Conservation (phyloP, 2,329 filamentous ascomycete species). For the Colletotrichum incanum region DNA sequence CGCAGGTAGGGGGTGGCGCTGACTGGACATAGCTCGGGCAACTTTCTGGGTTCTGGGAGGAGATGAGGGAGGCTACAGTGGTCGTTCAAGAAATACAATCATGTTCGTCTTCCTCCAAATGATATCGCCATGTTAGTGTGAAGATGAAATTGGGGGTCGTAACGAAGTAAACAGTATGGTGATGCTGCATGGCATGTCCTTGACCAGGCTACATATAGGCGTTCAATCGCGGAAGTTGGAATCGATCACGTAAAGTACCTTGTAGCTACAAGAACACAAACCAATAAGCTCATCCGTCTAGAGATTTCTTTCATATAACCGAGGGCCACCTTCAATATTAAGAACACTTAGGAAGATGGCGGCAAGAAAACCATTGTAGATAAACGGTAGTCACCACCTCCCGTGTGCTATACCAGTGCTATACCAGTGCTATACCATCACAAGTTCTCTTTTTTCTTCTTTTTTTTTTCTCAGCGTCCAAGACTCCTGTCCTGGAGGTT, state of each 20-base stretch:
- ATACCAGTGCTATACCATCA: background rate
- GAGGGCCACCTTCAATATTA: background rate
- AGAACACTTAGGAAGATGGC: background rate
- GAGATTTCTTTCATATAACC: background rate
- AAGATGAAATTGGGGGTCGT: background rate
- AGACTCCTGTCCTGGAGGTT: background rate
- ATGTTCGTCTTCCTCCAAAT: background rate
- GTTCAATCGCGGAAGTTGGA: background rate
- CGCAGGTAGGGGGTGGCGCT: background rate
- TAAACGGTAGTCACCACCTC: background rate
- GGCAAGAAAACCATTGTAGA: background rate
- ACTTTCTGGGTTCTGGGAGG: background rate
- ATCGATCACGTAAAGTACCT: background rate
- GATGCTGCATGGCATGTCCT: background rate
- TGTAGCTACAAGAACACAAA: background rate
- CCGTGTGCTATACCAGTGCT: background rate
- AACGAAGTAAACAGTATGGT: background rate
- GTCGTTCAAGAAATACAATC: background rate
- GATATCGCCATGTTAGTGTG: background rate
- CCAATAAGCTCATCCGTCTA: background rate
- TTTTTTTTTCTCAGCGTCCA: no score
- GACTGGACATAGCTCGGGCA: background rate
- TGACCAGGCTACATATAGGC: background rate
- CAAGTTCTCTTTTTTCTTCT: background rate
- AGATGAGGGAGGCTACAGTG: background rate